Conservation (phyloP, 495 filamentous ascomycete species). For the Patellaria atrata region DNA sequence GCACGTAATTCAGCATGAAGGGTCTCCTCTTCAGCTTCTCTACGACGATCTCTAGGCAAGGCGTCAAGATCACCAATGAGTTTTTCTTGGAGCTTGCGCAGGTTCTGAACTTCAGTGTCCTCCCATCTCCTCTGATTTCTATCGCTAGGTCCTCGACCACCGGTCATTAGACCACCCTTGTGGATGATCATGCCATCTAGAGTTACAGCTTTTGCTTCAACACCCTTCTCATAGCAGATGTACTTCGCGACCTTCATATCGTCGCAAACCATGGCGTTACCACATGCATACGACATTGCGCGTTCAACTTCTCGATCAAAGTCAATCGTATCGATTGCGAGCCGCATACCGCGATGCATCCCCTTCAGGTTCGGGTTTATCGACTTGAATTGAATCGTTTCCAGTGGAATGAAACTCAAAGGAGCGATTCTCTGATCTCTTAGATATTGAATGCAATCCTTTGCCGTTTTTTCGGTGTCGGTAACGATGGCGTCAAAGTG, state of each 20-base stretch:
- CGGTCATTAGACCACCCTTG: conserved; percentile 95
- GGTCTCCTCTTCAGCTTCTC: conserved; percentile 60
- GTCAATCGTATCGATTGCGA: conserved; percentile 92
- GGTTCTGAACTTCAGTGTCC: conserved; percentile 71
- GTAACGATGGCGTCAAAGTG: conserved; percentile 91
- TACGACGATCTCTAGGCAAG: conserved; percentile 60
- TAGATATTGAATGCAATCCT: conserved; percentile 87
- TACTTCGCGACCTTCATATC: conserved; percentile 70
- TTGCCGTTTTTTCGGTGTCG: conserved; percentile 88
- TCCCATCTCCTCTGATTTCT: conserved; percentile 71
- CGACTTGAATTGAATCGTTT: conserved; percentile 88
- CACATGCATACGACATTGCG: conserved; percentile 87
- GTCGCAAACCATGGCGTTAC: conserved; percentile 92
- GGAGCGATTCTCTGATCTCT: conserved; percentile 75
- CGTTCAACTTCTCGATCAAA: conserved; percentile 78
- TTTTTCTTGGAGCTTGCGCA: conserved; percentile 57
- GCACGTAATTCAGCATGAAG: conserved; percentile 67
- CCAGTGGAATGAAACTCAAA: conserved; percentile 84
- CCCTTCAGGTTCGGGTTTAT: conserved; percentile 83
- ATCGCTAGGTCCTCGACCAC: conserved; percentile 62
- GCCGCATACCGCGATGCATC: conserved; percentile 66
- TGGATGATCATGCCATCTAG: conserved; percentile 87
- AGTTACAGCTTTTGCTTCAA: conserved; percentile 88
- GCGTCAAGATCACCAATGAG: conserved; percentile 55
- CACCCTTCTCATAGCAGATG: conserved; percentile 69